These are phyloP conservation scores for Grosmannia serpens DNA, from an alignment of 2,329 filamentous ascomycete species.

Conservation along the genomic window DNA sequence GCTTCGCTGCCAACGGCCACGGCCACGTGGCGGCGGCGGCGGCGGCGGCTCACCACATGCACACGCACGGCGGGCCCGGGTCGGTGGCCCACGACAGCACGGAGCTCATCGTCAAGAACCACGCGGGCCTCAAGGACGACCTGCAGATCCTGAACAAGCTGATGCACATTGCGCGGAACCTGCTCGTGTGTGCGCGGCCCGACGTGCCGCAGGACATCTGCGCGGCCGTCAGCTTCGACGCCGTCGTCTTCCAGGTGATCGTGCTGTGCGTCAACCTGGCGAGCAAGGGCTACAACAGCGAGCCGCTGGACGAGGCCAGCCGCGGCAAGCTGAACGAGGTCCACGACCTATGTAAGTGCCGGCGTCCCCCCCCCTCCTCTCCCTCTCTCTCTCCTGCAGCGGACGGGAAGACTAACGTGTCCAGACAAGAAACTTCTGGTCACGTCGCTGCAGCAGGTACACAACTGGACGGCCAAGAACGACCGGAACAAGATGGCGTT, in stretches of 20 bases:
- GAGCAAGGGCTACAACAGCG: constrained; percentile 55
- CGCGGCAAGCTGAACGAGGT: constrained; percentile 49
- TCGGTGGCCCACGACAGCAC: constrained; percentile 40
- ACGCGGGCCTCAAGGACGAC: constrained; percentile 48
- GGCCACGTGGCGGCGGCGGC: neutral
- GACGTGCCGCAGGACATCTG: constrained; percentile 56
- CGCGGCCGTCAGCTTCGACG: constrained; percentile 51
- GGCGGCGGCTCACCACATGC: neutral
- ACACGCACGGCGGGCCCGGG: constrained; percentile 17
- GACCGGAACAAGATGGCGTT: constrained; percentile 61
- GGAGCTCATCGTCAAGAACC: constrained; percentile 51
- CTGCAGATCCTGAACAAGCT: constrained; percentile 53
- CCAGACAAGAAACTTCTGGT: constrained; percentile 55
- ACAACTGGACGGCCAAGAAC: constrained; percentile 59
- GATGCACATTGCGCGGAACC: constrained; percentile 54
- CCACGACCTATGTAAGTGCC: constrained; percentile 47
- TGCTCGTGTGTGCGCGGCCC: constrained; percentile 52
- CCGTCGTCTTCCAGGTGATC: constrained; percentile 54
- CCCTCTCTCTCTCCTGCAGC: neutral
- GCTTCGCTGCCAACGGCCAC: constrained; percentile 11
- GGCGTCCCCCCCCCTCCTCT: neutral
- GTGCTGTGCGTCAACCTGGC: constrained; percentile 56
- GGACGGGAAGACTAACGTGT: neutral
- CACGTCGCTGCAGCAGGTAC: constrained; percentile 53
- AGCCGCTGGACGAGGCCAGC: constrained; percentile 47